Conservation (phyloP, 257 asterid genomes). For the Petunia secreta region DNA sequence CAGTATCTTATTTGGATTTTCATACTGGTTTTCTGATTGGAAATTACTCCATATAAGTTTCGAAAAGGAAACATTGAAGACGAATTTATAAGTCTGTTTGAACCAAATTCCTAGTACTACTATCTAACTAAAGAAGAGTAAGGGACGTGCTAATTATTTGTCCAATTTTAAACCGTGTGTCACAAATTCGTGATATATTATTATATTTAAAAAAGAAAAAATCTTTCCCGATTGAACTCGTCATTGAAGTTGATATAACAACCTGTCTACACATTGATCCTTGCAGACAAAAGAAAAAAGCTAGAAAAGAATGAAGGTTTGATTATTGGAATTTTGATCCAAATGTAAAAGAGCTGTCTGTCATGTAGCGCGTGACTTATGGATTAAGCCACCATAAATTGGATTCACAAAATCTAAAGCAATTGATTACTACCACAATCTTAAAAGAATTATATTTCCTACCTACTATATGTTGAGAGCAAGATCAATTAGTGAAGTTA, state of each 20-base stretch:
- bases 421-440: not conserved
- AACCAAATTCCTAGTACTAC: no score
- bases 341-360: not conserved
- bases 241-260: not conserved
- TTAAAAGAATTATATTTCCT: not conserved
- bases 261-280: not conserved
- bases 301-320: not conserved
- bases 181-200: no score
- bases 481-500: no score
- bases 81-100: no score
- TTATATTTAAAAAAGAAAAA: not conserved
- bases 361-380: not conserved
- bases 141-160: no score
- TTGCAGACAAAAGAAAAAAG: not conserved
- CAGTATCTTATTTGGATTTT: no score
- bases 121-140: no score
- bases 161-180: no score
- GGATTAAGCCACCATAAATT: not conserved
- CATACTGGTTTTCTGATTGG: no score
- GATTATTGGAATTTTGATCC: constrained; percentile 1
- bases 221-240: not conserved
- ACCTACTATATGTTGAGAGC: no score
- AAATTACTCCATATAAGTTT: no score
- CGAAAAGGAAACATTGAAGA: no score
- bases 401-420: constrained; percentile 13